phyloP scores from a whole-genome alignment of 352 stramenopile genomes.

The Phytopythium kandeliae region DNA sequence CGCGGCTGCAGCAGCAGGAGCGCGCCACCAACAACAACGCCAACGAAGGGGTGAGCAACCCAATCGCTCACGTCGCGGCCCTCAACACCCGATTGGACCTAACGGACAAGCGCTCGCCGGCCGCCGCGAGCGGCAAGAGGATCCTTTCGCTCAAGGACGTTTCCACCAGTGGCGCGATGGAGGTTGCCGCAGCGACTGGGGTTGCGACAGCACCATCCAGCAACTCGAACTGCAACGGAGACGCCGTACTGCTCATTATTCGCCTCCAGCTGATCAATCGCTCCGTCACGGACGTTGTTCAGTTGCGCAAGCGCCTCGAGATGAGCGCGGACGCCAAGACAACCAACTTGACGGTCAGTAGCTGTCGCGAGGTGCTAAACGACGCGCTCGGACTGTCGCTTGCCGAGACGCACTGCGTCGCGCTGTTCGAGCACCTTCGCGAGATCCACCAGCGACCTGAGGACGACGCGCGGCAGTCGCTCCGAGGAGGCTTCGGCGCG shows the following conservation, averaged over 20 bases:
- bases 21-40: slow-evolving; percentile 2
- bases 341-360: slow-evolving; percentile 30
- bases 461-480: background rate
- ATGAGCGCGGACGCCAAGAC: slow-evolving; percentile 57
- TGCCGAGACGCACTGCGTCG: slow-evolving; percentile 34
- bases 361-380: slow-evolving; percentile 35
- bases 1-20: slow-evolving; percentile 29
- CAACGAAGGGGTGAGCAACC: background rate
- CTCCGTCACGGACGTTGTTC: slow-evolving; percentile 35
- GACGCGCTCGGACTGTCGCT: slow-evolving; percentile 31
- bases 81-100: slow-evolving; percentile 9
- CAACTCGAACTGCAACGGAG: slow-evolving; percentile 15
- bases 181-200: slow-evolving; percentile 6
- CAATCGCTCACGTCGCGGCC: slow-evolving; percentile 4
- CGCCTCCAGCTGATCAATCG: slow-evolving; percentile 40
- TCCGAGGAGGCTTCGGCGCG: background rate
- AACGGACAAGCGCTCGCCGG: slow-evolving; percentile 2
- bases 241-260: slow-evolving; percentile 36
- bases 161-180: slow-evolving; percentile 24
- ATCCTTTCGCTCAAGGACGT: slow-evolving; percentile 61
- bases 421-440: slow-evolving; percentile 44
- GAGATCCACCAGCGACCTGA: slow-evolving; percentile 14
- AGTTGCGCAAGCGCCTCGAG: slow-evolving; percentile 34
- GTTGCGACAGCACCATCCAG: background rate
- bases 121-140: slow-evolving; percentile 18